A percentile compares a stretch with the other conserved stretches of the same genome.
Conservation (phyloP, 345 rosid species). For the Heritiera fomes region DNA sequence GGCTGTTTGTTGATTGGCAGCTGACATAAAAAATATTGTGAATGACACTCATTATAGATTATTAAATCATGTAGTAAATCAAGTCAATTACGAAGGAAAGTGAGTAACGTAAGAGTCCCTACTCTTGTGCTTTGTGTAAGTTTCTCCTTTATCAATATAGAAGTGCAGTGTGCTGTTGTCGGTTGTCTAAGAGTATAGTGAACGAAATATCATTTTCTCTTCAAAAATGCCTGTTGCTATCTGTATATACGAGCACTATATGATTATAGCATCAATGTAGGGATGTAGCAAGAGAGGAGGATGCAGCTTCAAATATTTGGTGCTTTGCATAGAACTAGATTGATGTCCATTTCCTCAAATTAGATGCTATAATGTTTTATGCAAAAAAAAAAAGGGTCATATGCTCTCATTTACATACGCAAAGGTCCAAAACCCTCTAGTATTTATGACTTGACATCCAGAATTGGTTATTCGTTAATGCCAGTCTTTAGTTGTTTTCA, state of each 20-base stretch:
- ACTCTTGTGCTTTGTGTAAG: not conserved
- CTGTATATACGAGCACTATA: not conserved
- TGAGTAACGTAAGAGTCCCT: not conserved
- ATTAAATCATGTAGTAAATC: not conserved
- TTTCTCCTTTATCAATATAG: constrained; percentile 2
- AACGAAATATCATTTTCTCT: not conserved
- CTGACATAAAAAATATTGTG: not conserved
- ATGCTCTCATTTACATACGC: not conserved
- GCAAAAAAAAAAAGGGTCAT: not conserved
- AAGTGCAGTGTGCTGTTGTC: not conserved
- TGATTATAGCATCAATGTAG: not conserved
- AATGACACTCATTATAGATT: not conserved
- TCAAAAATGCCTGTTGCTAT: not conserved
- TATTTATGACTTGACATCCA: not conserved
- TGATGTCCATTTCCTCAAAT: not conserved
- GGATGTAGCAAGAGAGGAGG: constrained; percentile 1
- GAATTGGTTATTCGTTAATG: not conserved
- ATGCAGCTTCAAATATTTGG: not conserved
- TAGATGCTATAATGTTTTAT: not conserved
- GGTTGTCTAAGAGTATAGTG: not conserved
- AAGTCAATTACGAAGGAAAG: not conserved
- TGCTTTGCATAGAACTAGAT: not conserved
- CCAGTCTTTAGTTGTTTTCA: constrained; percentile 6
- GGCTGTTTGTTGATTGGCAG: not conserved
- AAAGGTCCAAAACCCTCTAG: not conserved